Evolutionary conservation across 2,329 filamentous ascomycete species (phyloP).

Genomic region (Stromatinia cepivora): DNA sequence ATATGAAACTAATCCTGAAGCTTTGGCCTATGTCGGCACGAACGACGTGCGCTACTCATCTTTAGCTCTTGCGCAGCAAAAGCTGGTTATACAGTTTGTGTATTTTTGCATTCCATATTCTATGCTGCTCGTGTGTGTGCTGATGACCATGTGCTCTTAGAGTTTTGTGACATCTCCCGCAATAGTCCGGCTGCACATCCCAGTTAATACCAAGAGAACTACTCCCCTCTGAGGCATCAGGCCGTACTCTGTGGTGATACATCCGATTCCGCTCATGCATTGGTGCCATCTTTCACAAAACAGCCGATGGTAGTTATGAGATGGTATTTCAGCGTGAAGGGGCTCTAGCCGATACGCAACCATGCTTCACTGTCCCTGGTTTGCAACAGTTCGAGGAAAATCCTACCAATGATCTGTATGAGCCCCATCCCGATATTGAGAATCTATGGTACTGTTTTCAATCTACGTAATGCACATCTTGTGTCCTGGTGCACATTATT

Average conservation of each 20-base stretch:
- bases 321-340: too few species aligned
- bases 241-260: too few species aligned
- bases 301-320: too few species aligned
- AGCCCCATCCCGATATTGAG: constrained; percentile 23
- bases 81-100: neutral
- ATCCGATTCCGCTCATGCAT: too few species aligned
- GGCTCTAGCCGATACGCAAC: too few species aligned
- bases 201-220: too few species aligned
- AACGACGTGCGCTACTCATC: neutral
- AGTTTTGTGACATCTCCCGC: neutral
- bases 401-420: constrained; percentile 29
- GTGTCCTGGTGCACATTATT: neutral
- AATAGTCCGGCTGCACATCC: neutral
- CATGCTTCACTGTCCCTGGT: too few species aligned
- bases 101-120: neutral
- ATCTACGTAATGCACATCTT: neutral
- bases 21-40: constrained; percentile 46
- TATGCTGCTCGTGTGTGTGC: constrained; percentile 32
- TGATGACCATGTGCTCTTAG: constrained; percentile 40
- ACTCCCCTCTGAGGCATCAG: too few species aligned
- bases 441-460: neutral
- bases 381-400: too few species aligned
- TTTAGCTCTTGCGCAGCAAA: neutral
- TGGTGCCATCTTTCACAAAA: too few species aligned
- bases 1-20: constrained; percentile 40